Conservation (phyloP, 108 stramenopile species). For the Craspedostauros australis region DNA sequence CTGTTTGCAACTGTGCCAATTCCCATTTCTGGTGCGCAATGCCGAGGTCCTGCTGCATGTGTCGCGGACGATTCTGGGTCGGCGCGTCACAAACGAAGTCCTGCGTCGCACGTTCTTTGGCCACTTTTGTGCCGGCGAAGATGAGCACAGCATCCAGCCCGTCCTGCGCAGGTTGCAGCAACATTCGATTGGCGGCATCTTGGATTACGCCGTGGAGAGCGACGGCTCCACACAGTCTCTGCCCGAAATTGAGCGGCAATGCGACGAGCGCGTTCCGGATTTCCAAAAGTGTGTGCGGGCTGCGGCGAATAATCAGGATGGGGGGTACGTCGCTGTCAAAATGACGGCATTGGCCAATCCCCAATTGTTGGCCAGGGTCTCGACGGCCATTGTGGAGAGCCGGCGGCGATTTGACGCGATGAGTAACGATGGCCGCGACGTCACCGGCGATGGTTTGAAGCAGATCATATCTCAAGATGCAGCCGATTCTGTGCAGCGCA, state of each 20-base stretch:
- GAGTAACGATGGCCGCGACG: no score
- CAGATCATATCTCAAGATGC: no score
- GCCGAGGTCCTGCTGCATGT: constrained; percentile 47
- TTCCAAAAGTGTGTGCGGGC: constrained; percentile 77
- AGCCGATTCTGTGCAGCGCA: no score
- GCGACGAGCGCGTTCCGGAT: constrained; percentile 68
- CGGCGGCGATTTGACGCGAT: constrained; percentile 58
- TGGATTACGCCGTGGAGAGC: constrained; percentile 96
- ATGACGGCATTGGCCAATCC: constrained; percentile 94
- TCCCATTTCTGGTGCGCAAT: constrained; percentile 52
- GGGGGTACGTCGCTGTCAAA: constrained; percentile 92
- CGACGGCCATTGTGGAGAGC: constrained; percentile 67
- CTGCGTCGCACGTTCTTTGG: constrained; percentile 81
- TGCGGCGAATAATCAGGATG: constrained; percentile 47
- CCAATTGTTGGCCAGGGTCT: constrained; percentile 75
- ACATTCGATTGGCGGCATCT: constrained; percentile 71
- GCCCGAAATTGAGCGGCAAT: constrained; percentile 76
- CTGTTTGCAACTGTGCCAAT: constrained; percentile 56
- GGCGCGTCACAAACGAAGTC: constrained; percentile 41
- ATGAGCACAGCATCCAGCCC: constrained; percentile 53
- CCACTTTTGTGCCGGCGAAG: constrained; percentile 96
- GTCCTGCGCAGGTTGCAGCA: constrained; percentile 45
- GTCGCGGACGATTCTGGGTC: constrained; percentile 37
- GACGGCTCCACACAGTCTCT: constrained; percentile 24
- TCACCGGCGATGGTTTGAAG: constrained; percentile 41